Conservation (phyloP, 139 green algal species). For the Coelastrella sp. region DNA sequence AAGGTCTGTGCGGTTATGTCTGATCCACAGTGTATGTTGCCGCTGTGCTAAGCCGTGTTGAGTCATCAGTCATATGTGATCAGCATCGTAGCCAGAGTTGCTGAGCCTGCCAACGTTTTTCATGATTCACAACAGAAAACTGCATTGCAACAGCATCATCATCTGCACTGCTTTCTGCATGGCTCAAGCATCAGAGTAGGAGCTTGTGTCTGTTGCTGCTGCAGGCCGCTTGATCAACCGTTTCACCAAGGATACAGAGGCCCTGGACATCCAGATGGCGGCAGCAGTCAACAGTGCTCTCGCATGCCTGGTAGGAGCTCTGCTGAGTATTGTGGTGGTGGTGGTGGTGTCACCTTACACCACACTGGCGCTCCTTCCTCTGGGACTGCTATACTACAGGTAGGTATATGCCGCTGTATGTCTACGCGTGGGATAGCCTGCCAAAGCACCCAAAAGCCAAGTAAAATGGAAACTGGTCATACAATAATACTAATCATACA, state of each 20-base stretch:
- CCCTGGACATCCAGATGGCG: conserved; percentile 74
- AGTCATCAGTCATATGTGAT: too few relatives aligned
- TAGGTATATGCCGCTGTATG: neutral
- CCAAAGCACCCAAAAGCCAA: too few relatives aligned
- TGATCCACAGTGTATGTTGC: too few relatives aligned
- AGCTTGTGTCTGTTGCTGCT: neutral
- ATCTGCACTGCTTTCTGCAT: neutral
- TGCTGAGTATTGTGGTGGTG: conserved; percentile 77
- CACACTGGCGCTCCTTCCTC: conserved; percentile 68
- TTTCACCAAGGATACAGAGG: conserved; percentile 89
- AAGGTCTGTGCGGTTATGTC: too few relatives aligned
- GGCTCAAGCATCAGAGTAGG: neutral
- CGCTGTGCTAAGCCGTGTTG: neutral
- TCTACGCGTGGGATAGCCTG: too few relatives aligned
- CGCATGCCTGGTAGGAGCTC: conserved; percentile 53
- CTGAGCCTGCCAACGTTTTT: too few relatives aligned
- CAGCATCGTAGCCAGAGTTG: too few relatives aligned
- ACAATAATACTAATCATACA: too few relatives aligned
- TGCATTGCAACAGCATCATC: too few relatives aligned
- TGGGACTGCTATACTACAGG: conserved; percentile 74
- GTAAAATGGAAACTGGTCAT: too few relatives aligned
- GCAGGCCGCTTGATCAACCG: conserved; percentile 86
- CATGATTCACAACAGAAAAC: too few relatives aligned
- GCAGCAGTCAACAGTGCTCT: conserved; percentile 57
- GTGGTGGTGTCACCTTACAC: conserved; percentile 71